Evolutionary conservation across 257 asterid genomes (phyloP).

Genomic region (Salvia splendens): DNA sequence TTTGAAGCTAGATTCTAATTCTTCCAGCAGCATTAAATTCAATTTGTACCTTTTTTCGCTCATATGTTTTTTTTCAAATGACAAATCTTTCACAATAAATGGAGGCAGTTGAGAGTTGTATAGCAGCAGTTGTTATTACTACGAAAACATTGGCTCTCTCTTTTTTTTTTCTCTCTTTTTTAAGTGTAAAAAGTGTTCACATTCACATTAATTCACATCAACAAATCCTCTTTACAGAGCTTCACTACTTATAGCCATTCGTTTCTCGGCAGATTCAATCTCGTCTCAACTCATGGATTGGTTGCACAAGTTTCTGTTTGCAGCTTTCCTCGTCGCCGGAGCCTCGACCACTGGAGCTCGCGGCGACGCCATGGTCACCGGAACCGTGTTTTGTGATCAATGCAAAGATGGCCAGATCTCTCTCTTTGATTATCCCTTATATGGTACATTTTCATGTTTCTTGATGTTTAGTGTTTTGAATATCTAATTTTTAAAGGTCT

Average conservation of each 20-base stretch:
- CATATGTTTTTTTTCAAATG: neutral
- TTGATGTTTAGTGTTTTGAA: neutral
- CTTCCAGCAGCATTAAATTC: conserved; percentile 40
- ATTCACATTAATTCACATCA: conserved; percentile 41
- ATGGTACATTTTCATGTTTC: conserved; percentile 42
- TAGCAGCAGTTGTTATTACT: conserved; percentile 24
- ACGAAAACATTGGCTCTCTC: neutral
- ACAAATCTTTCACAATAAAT: conserved; percentile 37
- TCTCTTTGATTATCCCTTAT: conserved; percentile 72
- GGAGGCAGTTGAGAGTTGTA: conserved; percentile 50
- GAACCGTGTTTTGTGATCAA: conserved; percentile 93
- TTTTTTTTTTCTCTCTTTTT: neutral
- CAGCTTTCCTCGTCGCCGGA: conserved; percentile 53
- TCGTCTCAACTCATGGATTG: conserved; percentile 52
- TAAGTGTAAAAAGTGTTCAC: neutral
- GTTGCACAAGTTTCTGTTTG: conserved; percentile 40
- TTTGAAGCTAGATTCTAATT: conserved; percentile 26
- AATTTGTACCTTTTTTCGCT: conserved; percentile 22
- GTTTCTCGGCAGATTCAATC: conserved; percentile 11
- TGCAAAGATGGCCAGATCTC: conserved; percentile 89
- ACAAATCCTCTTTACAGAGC: conserved; percentile 27
- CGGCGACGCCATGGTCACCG: conserved; percentile 66
- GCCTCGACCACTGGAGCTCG: conserved; percentile 49
- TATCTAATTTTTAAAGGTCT: neutral
- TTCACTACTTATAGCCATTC: conserved; percentile 26